Percentiles rank a stretch among this genome's conserved stretches.
phyloP scores from a whole-genome alignment of 2,329 filamentous ascomycete genomes.

The Fusarium sp. region DNA sequence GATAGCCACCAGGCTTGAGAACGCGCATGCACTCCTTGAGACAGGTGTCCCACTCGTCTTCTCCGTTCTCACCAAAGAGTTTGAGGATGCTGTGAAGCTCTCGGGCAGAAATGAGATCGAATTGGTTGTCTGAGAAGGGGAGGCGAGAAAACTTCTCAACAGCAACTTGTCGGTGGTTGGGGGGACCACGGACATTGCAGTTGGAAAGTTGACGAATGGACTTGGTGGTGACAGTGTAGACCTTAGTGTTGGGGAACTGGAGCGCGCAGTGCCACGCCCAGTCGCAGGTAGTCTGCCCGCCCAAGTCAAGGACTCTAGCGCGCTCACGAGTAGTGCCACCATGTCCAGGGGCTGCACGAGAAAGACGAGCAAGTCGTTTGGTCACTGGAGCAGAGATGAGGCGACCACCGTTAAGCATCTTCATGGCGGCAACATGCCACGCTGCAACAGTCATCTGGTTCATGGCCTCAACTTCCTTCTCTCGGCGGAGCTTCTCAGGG shows the following conservation, averaged over 20 bases:
- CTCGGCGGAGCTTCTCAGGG: slow-evolving; percentile 69
- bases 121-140: slow-evolving; percentile 86
- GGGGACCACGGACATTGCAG: slow-evolving; percentile 80
- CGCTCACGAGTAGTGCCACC: slow-evolving; percentile 60
- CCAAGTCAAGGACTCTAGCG: slow-evolving; percentile 83
- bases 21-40: slow-evolving; percentile 88
- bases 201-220: slow-evolving; percentile 75
- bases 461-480: slow-evolving; percentile 84
- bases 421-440: slow-evolving; percentile 70
- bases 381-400: slow-evolving; percentile 72
- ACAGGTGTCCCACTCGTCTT: slow-evolving; percentile 89
- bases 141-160: slow-evolving; percentile 82
- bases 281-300: slow-evolving; percentile 84
- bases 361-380: slow-evolving; percentile 67
- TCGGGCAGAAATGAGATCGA: slow-evolving; percentile 90
- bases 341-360: slow-evolving; percentile 56
- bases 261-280: slow-evolving; percentile 96
- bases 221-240: slow-evolving; percentile 88
- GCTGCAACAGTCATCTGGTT: slow-evolving; percentile 71
- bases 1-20: slow-evolving; percentile 89
- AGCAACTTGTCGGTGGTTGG: slow-evolving; percentile 86
- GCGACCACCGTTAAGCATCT: slow-evolving; percentile 70
- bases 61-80: slow-evolving; percentile 70
- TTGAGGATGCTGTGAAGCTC: slow-evolving; percentile 88
- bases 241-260: slow-evolving; percentile 84